A percentile compares a stretch with the other conserved stretches of the same genome.
phyloP scores from a whole-genome alignment of 441 rosid genomes.

The Euphorbia corollata region DNA sequence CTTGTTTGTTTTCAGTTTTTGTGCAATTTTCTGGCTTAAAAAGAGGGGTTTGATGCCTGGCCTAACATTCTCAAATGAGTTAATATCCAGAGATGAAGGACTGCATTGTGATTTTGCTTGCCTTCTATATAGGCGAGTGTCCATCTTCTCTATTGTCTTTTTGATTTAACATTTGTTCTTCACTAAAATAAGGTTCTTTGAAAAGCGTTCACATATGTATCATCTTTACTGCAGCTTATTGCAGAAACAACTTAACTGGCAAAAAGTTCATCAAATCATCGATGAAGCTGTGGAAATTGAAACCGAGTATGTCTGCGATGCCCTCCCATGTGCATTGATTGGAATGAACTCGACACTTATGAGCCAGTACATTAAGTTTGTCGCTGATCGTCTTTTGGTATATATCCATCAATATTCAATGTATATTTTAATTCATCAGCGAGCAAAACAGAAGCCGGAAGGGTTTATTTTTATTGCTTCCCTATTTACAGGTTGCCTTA shows the following conservation, averaged over 20 bases:
- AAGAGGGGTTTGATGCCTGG: conserved; percentile 97
- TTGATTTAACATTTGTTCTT: too few relatives aligned
- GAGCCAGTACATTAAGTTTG: conserved; percentile 86
- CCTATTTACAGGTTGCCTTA: conserved; percentile 48
- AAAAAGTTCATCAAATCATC: conserved; percentile 59
- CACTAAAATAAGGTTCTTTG: background rate
- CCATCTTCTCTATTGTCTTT: background rate
- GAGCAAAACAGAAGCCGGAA: background rate
- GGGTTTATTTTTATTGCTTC: background rate
- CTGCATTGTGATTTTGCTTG: conserved; percentile 96
- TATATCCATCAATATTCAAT: conserved; percentile 6
- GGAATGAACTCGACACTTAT: conserved; percentile 81
- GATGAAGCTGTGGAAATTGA: conserved; percentile 82
- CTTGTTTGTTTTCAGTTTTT: conserved; percentile 48
- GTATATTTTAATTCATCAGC: background rate
- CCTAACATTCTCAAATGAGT: conserved; percentile 85
- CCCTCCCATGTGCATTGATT: conserved; percentile 74
- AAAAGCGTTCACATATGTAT: background rate
- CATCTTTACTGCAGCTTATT: conserved; percentile 39
- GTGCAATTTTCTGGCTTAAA: conserved; percentile 92
- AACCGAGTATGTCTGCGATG: conserved; percentile 74
- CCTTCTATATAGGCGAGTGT: conserved; percentile 58
- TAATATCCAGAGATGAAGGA: conserved; percentile 89
- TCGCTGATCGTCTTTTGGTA: conserved; percentile 86
- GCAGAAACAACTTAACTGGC: conserved; percentile 44